A percentile compares a stretch with the other conserved stretches of the same genome.
Evolutionary conservation across 2,329 filamentous ascomycete species (phyloP).

Genomic region (Periconia macrospinosa): DNA sequence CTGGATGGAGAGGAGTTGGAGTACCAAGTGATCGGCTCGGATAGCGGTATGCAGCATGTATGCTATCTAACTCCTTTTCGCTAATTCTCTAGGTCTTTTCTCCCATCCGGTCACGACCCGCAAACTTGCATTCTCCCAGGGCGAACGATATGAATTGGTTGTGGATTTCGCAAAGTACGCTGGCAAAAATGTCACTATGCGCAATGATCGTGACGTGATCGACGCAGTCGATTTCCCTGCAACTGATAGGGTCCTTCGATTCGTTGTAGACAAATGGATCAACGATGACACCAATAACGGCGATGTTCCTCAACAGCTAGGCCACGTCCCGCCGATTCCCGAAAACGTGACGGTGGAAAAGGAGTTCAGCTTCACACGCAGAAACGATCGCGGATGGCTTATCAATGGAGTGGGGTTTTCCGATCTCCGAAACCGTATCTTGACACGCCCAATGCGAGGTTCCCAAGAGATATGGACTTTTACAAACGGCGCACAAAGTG

Average conservation of each 20-base stretch:
- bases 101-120: conserved; percentile 47
- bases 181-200: conserved; percentile 53
- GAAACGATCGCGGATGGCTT: conserved; percentile 25
- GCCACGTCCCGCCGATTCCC: conserved; percentile 26
- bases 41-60: conserved; percentile 42
- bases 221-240: conserved; percentile 54
- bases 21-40: conserved; percentile 59
- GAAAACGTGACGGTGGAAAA: conserved; percentile 18
- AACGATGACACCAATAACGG: conserved; percentile 27
- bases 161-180: conserved; percentile 57
- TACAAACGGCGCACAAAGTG: conserved; percentile 53
- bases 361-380: conserved; percentile 36
- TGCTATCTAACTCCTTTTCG: background rate
- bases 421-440: conserved; percentile 36
- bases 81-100: conserved; percentile 46
- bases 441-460: conserved; percentile 36
- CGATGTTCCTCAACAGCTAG: conserved; percentile 26
- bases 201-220: conserved; percentile 47
- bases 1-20: conserved; percentile 35
- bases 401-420: conserved; percentile 40
- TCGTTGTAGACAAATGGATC: conserved; percentile 49
- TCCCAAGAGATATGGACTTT: conserved; percentile 41
- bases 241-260: conserved; percentile 43
- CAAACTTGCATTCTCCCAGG: conserved; percentile 55
- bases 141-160: conserved; percentile 61